Evolutionary conservation across 1,139 yeast genomes (phyloP).

Genomic region (Entelexis sorbosivorans): DNA sequence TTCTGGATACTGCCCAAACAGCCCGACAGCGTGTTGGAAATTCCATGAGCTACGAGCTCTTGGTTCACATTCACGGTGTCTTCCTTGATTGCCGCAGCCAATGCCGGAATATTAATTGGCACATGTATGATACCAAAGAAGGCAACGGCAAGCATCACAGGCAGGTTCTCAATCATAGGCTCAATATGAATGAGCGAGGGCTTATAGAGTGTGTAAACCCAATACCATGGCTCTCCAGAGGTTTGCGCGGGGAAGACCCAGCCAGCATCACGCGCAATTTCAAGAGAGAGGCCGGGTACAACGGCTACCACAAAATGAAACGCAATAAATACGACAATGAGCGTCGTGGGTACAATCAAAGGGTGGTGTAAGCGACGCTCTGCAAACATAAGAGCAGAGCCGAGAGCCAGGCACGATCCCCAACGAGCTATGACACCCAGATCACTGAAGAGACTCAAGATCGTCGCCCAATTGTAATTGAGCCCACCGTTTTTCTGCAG

Average conservation of each 20-base stretch:
- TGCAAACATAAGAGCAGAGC: conserved; percentile 44
- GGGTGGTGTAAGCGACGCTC: conserved; percentile 65
- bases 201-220: conserved; percentile 63
- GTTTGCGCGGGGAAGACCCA: conserved; percentile 69
- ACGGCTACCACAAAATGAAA: conserved; percentile 59
- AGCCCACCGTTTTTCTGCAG: conserved; percentile 62
- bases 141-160: conserved; percentile 90
- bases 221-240: conserved; percentile 65
- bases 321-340: conserved; percentile 54
- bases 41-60: conserved; percentile 89
- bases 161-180: conserved; percentile 56
- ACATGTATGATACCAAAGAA: conserved; percentile 93
- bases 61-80: conserved; percentile 75
- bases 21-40: conserved; percentile 83
- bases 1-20: conserved; percentile 79
- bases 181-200: conserved; percentile 63
- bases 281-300: conserved; percentile 56
- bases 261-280: conserved; percentile 55
- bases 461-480: conserved; percentile 48
- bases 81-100: conserved; percentile 82
- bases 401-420: conserved; percentile 56
- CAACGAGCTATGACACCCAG: conserved; percentile 48
- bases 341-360: conserved; percentile 67
- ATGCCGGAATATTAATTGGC: conserved; percentile 93
- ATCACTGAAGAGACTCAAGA: conserved; percentile 32